Base-by-base conservation (phyloP, 2,329 filamentous ascomycete genomes). In the Aspergillus fischeri region DNA sequence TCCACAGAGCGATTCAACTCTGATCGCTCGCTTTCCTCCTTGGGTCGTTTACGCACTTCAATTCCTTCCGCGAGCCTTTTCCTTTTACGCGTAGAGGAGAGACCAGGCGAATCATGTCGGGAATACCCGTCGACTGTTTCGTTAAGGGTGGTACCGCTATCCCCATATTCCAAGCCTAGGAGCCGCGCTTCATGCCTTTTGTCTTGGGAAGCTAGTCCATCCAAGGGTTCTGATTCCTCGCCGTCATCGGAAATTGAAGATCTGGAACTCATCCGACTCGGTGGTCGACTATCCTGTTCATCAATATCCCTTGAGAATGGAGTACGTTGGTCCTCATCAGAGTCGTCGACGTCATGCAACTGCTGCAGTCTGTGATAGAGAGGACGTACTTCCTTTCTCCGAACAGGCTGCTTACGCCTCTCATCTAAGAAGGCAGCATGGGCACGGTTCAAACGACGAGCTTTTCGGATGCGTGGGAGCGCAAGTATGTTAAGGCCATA, bases 11-110 rank as follows among this genome's bases (percentile, higher is more conserved):
- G 75, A 45, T 80, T 83, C 48, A 89, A 79, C 14, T 84, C 86
- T 68, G 92, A 92, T 4, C 93, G 79, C 65, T 91, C 89, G 65
- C 93, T 90, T 57, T 92, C 90, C 70, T 91, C 91, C 77, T 92
- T 93, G 66, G 88, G 89, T 51, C 90, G 86, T 73, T 96, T 94
- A 52, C 89, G 84, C 49, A 87, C 83, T 54, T 83, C 83, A 57
- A 89, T 84, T 21, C 90, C 83, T 41, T 87, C 86, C 48, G 86
- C 78, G 42, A 89, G 84, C 42, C 91, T 80, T 73, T 93, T 94
- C 62, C 89, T 86, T 72, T 96, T 94, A 71, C 78, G 79, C 41
- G 73, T 76, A 25, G 81, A 76, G 24, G 82, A 81, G 28, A 84
- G 71, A 77, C 89, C 67, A 73, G 78, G 69, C 73, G 48, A 78